Evolutionary conservation across 768 basidiomycete species (phyloP).

Genomic region (Leucocoprinus sp.): DNA sequence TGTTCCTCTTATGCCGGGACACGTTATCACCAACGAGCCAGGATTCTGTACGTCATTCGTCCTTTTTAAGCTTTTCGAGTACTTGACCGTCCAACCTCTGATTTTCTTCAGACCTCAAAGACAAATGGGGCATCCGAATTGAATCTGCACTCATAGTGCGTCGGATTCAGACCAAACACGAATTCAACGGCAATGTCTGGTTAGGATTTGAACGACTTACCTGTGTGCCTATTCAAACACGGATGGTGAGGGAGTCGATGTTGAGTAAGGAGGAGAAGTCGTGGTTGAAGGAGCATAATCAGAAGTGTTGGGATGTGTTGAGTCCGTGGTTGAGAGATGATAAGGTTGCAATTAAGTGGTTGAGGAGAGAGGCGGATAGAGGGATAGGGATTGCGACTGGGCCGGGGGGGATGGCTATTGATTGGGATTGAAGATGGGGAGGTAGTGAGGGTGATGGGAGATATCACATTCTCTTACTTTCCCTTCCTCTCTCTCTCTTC

Average conservation of each 20-base stretch:
- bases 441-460: no score
- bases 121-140: slow-evolving; percentile 84
- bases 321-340: slow-evolving; percentile 65
- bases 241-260: slow-evolving; percentile 80
- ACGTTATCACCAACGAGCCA: slow-evolving; percentile 92
- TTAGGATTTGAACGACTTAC: slow-evolving; percentile 89
- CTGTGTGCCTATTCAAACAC: slow-evolving; percentile 88
- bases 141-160: slow-evolving; percentile 80
- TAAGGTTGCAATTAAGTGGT: slow-evolving; percentile 74
- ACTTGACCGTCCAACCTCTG: slow-evolving; percentile 10
- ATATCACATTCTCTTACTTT: not conserved
- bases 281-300: slow-evolving; percentile 91
- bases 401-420: slow-evolving; percentile 67
- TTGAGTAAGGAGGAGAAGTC: slow-evolving; percentile 77
- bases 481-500: slow-evolving; percentile 4
- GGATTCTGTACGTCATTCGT: slow-evolving; percentile 65
- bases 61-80: slow-evolving; percentile 7
- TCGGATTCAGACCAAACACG: slow-evolving; percentile 59
- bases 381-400: slow-evolving; percentile 65
- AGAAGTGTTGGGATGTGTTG: slow-evolving; percentile 56
- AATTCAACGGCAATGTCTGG: slow-evolving; percentile 72
- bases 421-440: slow-evolving; percentile 56
- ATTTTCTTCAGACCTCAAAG: slow-evolving; percentile 49
- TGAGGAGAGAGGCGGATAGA: slow-evolving; percentile 68
- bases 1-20: slow-evolving; percentile 70